phyloP scores from a whole-genome alignment of 108 stramenopile genomes.

The Bacterosira constricta region DNA sequence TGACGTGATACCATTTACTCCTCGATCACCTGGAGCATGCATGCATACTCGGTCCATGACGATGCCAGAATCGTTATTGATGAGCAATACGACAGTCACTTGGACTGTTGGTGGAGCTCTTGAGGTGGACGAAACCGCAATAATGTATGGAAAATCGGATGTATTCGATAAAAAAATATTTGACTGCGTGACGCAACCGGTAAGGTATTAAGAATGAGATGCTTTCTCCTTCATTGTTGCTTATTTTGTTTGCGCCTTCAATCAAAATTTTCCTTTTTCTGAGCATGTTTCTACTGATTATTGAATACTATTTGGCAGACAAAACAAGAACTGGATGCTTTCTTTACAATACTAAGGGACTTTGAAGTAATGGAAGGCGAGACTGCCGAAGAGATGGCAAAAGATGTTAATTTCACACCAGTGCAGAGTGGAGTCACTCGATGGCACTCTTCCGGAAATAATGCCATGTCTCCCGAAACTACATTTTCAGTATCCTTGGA shows the following conservation, averaged over 20 bases:
- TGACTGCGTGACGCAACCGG: slow-evolving; percentile 61
- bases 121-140: slow-evolving; percentile 69
- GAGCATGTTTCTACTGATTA: background rate
- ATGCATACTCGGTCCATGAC: slow-evolving; percentile 24
- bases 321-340: slow-evolving; percentile 40
- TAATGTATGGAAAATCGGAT: slow-evolving; percentile 75
- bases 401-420: slow-evolving; percentile 38
- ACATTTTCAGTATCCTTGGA: slow-evolving; percentile 61
- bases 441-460: slow-evolving; percentile 33
- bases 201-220: too few species aligned
- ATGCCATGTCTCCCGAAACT: slow-evolving; percentile 36
- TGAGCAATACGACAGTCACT: slow-evolving; percentile 47
- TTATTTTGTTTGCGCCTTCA: too few species aligned
- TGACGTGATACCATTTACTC: slow-evolving; percentile 48
- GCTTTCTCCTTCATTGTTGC: too few species aligned
- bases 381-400: slow-evolving; percentile 35
- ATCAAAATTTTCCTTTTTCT: background rate
- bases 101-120: slow-evolving; percentile 88
- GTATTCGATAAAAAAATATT: slow-evolving; percentile 45
- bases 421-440: slow-evolving; percentile 36
- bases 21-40: slow-evolving; percentile 37
- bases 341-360: slow-evolving; percentile 38
- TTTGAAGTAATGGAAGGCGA: slow-evolving; percentile 44
- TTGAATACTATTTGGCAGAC: background rate
- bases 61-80: slow-evolving; percentile 30